These are phyloP conservation scores for Linnemannia hyalina DNA, from an alignment of 192 early-diverging fungal species.

Conservation along the genomic window DNA sequence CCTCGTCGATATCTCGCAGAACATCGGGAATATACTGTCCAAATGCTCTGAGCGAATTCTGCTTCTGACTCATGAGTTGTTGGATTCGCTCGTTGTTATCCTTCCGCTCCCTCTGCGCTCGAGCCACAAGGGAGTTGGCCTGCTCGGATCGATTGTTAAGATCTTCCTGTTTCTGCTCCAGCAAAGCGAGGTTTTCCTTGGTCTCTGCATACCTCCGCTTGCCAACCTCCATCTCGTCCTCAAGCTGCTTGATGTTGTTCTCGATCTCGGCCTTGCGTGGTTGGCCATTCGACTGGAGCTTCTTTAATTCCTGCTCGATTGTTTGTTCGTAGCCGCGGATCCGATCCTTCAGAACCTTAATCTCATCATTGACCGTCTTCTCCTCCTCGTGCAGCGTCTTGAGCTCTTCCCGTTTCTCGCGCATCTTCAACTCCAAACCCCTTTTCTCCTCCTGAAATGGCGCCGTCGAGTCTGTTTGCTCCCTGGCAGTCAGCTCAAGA, in stretches of 20 bases:
- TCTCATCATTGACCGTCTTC: slow-evolving; percentile 60
- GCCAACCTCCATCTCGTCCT: slow-evolving; percentile 45
- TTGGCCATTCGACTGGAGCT: slow-evolving; percentile 41
- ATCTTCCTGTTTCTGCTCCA: slow-evolving; percentile 16
- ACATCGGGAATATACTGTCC: slow-evolving; percentile 77
- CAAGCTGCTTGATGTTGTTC: slow-evolving; percentile 53
- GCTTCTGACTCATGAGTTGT: slow-evolving; percentile 69
- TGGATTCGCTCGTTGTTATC: slow-evolving; percentile 44
- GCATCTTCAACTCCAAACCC: slow-evolving; percentile 48
- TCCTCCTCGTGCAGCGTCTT: slow-evolving; percentile 55
- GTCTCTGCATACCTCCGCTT: slow-evolving; percentile 40
- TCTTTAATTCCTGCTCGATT: slow-evolving; percentile 61
- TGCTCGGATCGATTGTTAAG: slow-evolving; percentile 5
- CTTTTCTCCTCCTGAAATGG: slow-evolving; percentile 67
- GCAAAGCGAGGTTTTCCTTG: not conserved
- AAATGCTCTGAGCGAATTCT: slow-evolving; percentile 80
- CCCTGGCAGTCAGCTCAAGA: slow-evolving; percentile 51
- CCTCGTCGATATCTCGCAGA: slow-evolving; percentile 60
- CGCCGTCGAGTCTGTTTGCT: slow-evolving; percentile 54
- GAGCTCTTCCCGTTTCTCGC: slow-evolving; percentile 64
- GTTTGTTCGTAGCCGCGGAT: slow-evolving; percentile 63
- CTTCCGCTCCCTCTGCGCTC: slow-evolving; percentile 30
- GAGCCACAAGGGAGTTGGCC: slow-evolving; percentile 3
- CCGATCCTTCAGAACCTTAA: slow-evolving; percentile 42
- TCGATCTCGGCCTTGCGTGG: slow-evolving; percentile 56